These are phyloP conservation scores for Saprolegnia diclina DNA, from an alignment of 352 stramenopile species.

Conservation along the genomic window DNA sequence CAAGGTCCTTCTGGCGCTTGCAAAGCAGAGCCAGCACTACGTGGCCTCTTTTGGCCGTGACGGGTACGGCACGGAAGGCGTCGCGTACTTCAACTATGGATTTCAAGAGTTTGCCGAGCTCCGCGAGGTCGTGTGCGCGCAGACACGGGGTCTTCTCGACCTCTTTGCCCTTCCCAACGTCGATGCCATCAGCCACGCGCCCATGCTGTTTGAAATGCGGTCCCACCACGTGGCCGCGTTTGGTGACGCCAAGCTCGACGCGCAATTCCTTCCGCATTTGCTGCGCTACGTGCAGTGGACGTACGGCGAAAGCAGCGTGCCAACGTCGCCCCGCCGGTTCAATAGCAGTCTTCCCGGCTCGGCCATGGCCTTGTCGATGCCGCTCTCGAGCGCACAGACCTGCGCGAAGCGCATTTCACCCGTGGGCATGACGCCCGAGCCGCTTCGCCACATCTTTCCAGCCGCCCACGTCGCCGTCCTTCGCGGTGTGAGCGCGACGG, in stretches of 20 bases:
- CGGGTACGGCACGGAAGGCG: background rate
- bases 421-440: background rate
- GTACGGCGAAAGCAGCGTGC: background rate
- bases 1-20: background rate
- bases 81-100: background rate
- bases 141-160: background rate
- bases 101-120: slow-evolving; percentile 5
- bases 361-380: background rate
- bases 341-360: background rate
- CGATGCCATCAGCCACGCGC: background rate
- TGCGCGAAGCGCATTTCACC: background rate
- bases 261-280: background rate
- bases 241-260: background rate
- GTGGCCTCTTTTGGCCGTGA: background rate
- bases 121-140: background rate
- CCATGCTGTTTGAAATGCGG: background rate
- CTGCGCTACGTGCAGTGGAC: background rate
- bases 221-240: background rate
- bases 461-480: background rate
- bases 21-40: background rate
- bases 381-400: background rate
- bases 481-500: background rate
- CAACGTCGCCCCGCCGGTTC: background rate
- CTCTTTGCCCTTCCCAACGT: background rate
- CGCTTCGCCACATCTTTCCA: background rate